Percentiles rank a stretch among this genome's conserved stretches.
phyloP scores from a whole-genome alignment of 2,329 filamentous ascomycete species.

The Colletotrichum endophyticum region DNA sequence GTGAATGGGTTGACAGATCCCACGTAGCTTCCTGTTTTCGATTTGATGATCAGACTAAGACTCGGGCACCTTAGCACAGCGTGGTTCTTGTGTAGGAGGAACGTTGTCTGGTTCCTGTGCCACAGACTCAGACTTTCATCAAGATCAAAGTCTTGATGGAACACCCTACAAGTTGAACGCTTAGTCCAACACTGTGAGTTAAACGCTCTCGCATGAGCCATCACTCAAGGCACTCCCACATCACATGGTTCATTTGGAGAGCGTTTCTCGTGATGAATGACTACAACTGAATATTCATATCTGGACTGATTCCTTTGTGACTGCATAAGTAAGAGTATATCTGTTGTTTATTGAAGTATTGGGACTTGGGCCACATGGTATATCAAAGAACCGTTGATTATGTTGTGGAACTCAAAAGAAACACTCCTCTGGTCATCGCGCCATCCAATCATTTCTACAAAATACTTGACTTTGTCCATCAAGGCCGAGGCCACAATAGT shows the following conservation, averaged over 20 bases:
- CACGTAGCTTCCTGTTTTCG: background rate
- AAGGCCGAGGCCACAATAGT: background rate
- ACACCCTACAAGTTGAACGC: too few species aligned
- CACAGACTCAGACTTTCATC: too few species aligned
- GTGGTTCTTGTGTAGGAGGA: background rate
- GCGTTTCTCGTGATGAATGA: fast-evolving
- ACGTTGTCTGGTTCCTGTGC: fast-evolving
- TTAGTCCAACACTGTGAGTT: too few species aligned
- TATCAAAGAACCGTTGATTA: too few species aligned
- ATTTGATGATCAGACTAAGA: background rate
- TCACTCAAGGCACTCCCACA: background rate
- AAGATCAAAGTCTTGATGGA: too few species aligned
- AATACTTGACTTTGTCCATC: fast-evolving
- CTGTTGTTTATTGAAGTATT: too few species aligned
- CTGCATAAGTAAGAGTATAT: too few species aligned
- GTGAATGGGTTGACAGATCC: background rate
- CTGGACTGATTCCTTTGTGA: background rate
- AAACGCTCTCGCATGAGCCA: fast-evolving
- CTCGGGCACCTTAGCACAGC: fast-evolving
- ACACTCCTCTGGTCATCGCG: background rate
- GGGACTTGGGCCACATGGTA: too few species aligned
- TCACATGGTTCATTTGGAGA: fast-evolving
- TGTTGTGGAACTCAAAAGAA: background rate
- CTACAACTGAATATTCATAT: fast-evolving
- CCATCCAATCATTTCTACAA: fast-evolving